Conservation (phyloP, 2,329 filamentous ascomycete genomes). For the Fusarium sp. region DNA sequence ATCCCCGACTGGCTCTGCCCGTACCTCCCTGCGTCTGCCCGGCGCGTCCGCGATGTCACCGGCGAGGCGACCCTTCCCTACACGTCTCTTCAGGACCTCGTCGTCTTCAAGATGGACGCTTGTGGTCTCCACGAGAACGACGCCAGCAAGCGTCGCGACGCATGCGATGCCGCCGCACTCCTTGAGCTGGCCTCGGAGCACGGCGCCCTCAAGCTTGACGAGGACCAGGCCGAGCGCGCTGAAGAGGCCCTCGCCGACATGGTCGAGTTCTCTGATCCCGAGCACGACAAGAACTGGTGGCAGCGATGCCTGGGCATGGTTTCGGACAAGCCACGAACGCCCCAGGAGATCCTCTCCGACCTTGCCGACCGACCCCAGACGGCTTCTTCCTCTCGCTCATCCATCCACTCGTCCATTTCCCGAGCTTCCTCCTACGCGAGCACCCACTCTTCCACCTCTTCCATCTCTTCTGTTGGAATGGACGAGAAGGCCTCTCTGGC, state of each 20-base stretch:
- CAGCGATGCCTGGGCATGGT: constrained; percentile 43
- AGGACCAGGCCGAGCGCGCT: constrained; percentile 42
- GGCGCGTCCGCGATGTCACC: constrained; percentile 35
- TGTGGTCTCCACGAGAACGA: constrained; percentile 44
- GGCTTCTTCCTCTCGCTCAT: constrained; percentile 27
- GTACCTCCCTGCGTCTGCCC: constrained; percentile 42
- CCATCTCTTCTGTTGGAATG: constrained; percentile 38
- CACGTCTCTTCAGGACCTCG: constrained; percentile 42
- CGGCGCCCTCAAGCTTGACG: constrained; percentile 39
- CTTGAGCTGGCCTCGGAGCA: constrained; percentile 44
- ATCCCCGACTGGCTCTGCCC: constrained; percentile 47
- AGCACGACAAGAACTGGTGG: constrained; percentile 46
- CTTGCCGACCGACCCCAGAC: constrained; percentile 35
- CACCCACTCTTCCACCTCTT: constrained; percentile 40
- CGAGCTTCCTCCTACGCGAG: constrained; percentile 45
- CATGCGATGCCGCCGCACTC: constrained; percentile 41
- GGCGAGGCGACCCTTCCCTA: constrained; percentile 40
- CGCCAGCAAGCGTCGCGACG: constrained; percentile 43
- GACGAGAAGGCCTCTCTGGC: constrained; percentile 37
- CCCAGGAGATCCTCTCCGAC: constrained; percentile 46
- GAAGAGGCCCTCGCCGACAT: constrained; percentile 43
- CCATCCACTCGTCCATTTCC: constrained; percentile 42
- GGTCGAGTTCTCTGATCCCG: constrained; percentile 39
- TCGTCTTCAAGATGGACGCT: constrained; percentile 47
- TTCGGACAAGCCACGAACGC: constrained; percentile 38